These are phyloP conservation scores for Cystobasidiaceae sp. DNA, from an alignment of 1,284 basidiomycete species.

Conservation along the genomic window DNA sequence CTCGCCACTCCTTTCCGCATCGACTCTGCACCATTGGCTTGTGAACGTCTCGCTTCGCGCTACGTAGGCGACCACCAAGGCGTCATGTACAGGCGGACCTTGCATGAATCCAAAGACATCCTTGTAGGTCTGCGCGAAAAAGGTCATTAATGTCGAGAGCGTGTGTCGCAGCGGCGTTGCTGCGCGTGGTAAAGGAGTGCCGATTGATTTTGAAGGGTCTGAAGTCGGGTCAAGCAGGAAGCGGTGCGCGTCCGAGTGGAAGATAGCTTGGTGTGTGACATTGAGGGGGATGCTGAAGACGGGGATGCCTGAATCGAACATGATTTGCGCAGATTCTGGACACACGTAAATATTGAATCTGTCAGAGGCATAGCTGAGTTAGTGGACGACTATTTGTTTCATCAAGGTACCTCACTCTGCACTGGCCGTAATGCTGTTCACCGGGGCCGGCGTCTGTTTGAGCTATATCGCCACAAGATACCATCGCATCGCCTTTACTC, in stretches of 20 bases:
- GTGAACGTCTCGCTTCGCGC: conserved; percentile 60
- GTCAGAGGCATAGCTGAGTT: neutral
- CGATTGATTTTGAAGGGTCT: conserved; percentile 45
- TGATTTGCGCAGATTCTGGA: conserved; percentile 74
- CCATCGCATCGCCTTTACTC: neutral
- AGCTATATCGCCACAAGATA: neutral
- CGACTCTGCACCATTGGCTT: conserved; percentile 61
- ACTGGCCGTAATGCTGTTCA: neutral
- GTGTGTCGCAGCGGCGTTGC: conserved; percentile 61
- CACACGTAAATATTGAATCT: conserved; percentile 76
- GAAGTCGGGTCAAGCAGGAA: conserved; percentile 52
- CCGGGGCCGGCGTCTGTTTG: neutral
- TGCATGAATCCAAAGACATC: conserved; percentile 61
- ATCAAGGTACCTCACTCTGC: neutral
- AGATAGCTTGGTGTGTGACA: conserved; percentile 73
- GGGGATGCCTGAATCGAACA: conserved; percentile 53
- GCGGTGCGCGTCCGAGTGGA: conserved; percentile 55
- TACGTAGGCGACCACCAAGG: conserved; percentile 68
- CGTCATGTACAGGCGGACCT: conserved; percentile 76
- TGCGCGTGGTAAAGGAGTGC: conserved; percentile 39
- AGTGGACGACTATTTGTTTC: conserved; percentile 3
- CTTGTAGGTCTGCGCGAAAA: conserved; percentile 51
- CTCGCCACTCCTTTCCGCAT: conserved; percentile 62
- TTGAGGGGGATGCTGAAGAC: conserved; percentile 71
- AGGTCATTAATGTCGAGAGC: conserved; percentile 64